A percentile compares a stretch with the other conserved stretches of the same genome.
Conservation (phyloP, 768 basidiomycete genomes). For the Clathrus columnatus region DNA sequence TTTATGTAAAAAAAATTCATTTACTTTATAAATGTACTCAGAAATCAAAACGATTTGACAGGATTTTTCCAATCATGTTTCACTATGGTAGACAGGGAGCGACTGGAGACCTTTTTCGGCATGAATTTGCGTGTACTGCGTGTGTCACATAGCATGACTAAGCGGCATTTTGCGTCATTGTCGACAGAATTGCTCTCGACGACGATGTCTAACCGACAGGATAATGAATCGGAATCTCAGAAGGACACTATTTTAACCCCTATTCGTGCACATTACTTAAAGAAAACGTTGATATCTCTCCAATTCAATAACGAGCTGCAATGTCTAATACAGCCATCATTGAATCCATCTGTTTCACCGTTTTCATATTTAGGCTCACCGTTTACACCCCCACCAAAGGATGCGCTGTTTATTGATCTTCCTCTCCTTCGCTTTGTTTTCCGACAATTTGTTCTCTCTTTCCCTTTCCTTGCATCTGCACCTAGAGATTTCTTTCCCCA, state of each 20-base stretch:
- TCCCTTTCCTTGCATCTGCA: slow-evolving; percentile 87
- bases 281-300: slow-evolving; percentile 86
- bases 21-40: not conserved
- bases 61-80: too few relatives aligned
- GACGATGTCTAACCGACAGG: not conserved
- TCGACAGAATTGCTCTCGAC: not conserved
- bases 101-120: too few relatives aligned
- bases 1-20: not conserved
- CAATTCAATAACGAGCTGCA: slow-evolving; percentile 78
- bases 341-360: slow-evolving; percentile 43
- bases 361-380: slow-evolving; percentile 86
- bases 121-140: too few relatives aligned
- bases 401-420: slow-evolving; percentile 54
- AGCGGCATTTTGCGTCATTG: not conserved
- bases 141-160: too few relatives aligned
- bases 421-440: slow-evolving; percentile 88
- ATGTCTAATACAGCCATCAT: slow-evolving; percentile 42
- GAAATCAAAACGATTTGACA: too few relatives aligned
- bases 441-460: slow-evolving; percentile 86
- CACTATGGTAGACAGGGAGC: too few relatives aligned
- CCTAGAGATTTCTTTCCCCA: slow-evolving; percentile 88
- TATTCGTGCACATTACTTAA: slow-evolving; percentile 93
- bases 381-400: slow-evolving; percentile 63
- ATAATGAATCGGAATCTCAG: not conserved
- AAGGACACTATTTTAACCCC: slow-evolving; percentile 51